Conservation (phyloP, 768 basidiomycete genomes). For the Tubosaeta sp. region DNA sequence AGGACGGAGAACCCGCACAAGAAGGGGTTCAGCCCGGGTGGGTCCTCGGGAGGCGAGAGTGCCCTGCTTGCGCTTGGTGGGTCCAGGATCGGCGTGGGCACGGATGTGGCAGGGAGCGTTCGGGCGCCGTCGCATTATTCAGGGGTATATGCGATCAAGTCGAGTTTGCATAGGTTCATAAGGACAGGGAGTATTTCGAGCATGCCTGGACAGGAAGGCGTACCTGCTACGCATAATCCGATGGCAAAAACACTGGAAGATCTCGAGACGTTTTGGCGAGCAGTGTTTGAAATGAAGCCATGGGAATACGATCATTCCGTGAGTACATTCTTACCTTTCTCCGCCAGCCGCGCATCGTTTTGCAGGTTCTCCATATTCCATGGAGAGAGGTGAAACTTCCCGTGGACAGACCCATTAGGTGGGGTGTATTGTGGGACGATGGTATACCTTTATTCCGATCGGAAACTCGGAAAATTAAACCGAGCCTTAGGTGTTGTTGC, state of each 20-base stretch:
- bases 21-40: constrained; percentile 51
- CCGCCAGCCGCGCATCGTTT: background rate
- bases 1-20: constrained; percentile 60
- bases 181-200: constrained; percentile 44
- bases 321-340: constrained; percentile 1
- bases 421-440: constrained; percentile 64
- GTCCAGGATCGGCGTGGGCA: constrained; percentile 59
- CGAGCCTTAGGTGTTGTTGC: constrained; percentile 45
- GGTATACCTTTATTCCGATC: constrained; percentile 30
- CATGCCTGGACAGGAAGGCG: constrained; percentile 53
- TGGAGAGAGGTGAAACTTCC: constrained; percentile 37
- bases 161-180: constrained; percentile 56
- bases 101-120: constrained; percentile 68
- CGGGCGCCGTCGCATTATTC: constrained; percentile 62
- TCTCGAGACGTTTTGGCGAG: constrained; percentile 48
- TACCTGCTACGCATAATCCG: constrained; percentile 52
- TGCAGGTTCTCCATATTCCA: constrained; percentile 34
- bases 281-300: too few species aligned
- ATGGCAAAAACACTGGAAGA: constrained; percentile 62
- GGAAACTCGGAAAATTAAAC: background rate
- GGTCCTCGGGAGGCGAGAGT: constrained; percentile 65
- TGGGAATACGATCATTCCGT: constrained; percentile 62
- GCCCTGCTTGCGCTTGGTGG: constrained; percentile 40
- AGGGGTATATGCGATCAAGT: constrained; percentile 54
- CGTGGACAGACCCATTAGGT: constrained; percentile 50